Evolutionary conservation across 1,139 yeast species (phyloP).

Genomic region (Diutina catenulata): DNA sequence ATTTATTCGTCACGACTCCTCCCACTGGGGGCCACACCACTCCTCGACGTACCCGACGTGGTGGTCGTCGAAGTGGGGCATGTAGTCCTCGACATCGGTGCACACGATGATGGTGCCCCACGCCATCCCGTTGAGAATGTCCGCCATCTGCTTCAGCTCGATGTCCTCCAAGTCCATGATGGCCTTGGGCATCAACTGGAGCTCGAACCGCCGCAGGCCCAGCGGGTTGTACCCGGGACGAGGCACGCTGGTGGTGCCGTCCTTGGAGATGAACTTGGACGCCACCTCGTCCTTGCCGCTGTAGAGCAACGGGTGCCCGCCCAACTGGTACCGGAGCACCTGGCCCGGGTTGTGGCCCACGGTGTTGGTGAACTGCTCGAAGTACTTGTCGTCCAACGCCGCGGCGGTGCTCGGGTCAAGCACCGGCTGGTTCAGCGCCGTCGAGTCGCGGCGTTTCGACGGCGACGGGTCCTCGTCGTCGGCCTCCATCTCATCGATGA

Average conservation of each 20-base stretch:
- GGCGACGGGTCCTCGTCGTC: constrained; percentile 8
- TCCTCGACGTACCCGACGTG: constrained; percentile 82
- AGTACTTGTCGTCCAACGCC: constrained; percentile 62
- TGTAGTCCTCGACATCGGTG: constrained; percentile 63
- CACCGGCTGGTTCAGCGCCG: constrained; percentile 7
- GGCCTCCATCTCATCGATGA: constrained; percentile 33
- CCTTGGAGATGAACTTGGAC: constrained; percentile 14
- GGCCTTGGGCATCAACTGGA: constrained; percentile 90
- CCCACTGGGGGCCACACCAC: constrained; percentile 96
- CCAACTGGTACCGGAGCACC: constrained; percentile 69
- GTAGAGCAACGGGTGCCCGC: constrained; percentile 66
- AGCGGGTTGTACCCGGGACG: constrained; percentile 52
- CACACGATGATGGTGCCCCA: constrained; percentile 93
- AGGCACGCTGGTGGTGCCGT: constrained; percentile 21
- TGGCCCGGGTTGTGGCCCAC: constrained; percentile 79
- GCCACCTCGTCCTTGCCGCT: constrained; percentile 49
- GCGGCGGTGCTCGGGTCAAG: constrained; percentile 29
- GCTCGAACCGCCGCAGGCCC: constrained; percentile 56
- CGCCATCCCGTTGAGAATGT: constrained; percentile 71
- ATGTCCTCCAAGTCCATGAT: constrained; percentile 67
- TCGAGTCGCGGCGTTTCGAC: constrained; percentile 9
- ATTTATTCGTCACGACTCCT: constrained; percentile 23
- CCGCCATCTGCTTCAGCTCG: constrained; percentile 20
- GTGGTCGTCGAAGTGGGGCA: constrained; percentile 48
- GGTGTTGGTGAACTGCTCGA: constrained; percentile 64